A percentile compares a stretch with the other conserved stretches of the same genome.
Evolutionary conservation across 768 basidiomycete genomes (phyloP).

Genomic region (Lactarius hatsudake): DNA sequence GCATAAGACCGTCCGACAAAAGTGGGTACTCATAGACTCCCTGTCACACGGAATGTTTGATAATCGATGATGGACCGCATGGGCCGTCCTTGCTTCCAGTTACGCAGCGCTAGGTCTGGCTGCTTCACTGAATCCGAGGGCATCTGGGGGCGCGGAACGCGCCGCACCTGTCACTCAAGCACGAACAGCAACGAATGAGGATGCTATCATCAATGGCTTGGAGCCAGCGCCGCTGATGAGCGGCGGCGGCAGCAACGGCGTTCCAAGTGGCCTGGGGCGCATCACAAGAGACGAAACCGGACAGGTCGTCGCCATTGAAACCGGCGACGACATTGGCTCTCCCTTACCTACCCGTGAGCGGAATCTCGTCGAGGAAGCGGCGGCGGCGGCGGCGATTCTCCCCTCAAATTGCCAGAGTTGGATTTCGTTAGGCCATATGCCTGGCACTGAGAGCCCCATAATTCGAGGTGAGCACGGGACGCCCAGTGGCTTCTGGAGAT

Average conservation of each 20-base stretch:
- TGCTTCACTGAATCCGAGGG: slow-evolving; percentile 61
- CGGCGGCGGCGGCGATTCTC: slow-evolving; percentile 7
- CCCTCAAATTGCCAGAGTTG: slow-evolving; percentile 15
- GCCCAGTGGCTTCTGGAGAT: slow-evolving; percentile 25
- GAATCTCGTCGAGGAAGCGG: slow-evolving; percentile 18
- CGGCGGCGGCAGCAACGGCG: not conserved
- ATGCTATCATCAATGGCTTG: slow-evolving; percentile 7
- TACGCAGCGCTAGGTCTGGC: slow-evolving; percentile 76
- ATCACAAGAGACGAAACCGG: slow-evolving; percentile 25
- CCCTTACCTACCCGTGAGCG: not conserved
- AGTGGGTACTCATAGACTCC: slow-evolving; percentile 51
- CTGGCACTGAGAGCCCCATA: slow-evolving; percentile 12
- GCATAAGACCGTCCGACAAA: slow-evolving; percentile 85
- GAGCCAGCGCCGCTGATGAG: slow-evolving; percentile 1
- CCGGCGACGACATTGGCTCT: slow-evolving; percentile 15
- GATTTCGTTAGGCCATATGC: slow-evolving; percentile 15
- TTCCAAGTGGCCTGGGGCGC: slow-evolving; percentile 19
- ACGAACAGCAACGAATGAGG: slow-evolving; percentile 23
- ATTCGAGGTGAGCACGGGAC: slow-evolving; percentile 25
- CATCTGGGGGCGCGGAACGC: slow-evolving; percentile 67
- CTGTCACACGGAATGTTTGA: slow-evolving; percentile 20
- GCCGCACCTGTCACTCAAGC: slow-evolving; percentile 24
- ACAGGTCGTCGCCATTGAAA: slow-evolving; percentile 20
- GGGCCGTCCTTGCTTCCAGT: slow-evolving; percentile 39
- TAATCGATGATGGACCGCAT: slow-evolving; percentile 16